Conservation (phyloP, 2,329 filamentous ascomycete species). For the Penicillium sp. region DNA sequence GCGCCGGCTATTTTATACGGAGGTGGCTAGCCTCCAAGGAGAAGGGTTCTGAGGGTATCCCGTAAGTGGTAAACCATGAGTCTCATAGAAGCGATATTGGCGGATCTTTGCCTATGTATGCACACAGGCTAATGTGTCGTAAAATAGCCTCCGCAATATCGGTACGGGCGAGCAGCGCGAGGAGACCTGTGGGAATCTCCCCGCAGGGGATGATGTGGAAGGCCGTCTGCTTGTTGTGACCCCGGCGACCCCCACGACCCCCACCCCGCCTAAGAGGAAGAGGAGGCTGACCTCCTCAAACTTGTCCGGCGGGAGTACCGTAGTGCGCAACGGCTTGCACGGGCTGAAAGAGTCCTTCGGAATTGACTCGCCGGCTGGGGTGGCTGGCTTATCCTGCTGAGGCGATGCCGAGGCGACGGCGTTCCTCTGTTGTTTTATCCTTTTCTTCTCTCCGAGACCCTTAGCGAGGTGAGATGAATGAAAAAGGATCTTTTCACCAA, state of each 20-base stretch:
- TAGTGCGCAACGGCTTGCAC: not conserved
- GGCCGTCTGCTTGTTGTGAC: not conserved
- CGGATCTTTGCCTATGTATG: not conserved
- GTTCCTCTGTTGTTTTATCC: conserved; percentile 2
- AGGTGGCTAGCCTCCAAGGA: not conserved
- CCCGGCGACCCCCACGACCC: not conserved
- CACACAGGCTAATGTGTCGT: not conserved
- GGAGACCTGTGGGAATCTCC: not conserved
- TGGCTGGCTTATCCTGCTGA: not conserved
- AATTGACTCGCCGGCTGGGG: not conserved
- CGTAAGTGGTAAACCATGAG: not conserved
- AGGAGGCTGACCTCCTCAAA: not conserved
- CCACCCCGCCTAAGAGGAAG: not conserved
- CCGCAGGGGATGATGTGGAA: not conserved
- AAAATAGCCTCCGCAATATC: not conserved
- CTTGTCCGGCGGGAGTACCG: not conserved
- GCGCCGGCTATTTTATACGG: not conserved
- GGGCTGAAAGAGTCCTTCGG: not conserved
- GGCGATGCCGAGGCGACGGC: not conserved
- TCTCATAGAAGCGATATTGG: not conserved
- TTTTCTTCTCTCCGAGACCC: conserved; percentile 2
- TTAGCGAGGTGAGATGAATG: not conserved
- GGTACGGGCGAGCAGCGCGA: no score
- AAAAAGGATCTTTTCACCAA: not conserved
- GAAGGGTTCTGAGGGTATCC: not conserved